Evolutionary conservation across 2,329 filamentous ascomycete species (phyloP), one percentile per base, ranked within the genome.

Genomic region (Drechslerella coelobrocha): DNA sequence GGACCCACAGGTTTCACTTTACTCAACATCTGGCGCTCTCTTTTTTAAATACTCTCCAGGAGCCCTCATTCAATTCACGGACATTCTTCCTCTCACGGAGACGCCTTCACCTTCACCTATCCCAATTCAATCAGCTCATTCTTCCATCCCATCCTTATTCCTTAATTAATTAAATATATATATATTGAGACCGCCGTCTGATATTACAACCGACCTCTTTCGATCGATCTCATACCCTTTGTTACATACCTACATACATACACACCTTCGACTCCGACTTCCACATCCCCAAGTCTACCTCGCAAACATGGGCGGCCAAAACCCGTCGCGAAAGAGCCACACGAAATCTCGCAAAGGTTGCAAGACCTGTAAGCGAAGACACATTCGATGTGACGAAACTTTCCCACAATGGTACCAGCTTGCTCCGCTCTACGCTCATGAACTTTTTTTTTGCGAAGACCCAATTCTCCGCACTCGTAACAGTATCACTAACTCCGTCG

Each of bases 281-380:
- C 55, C 51, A 24, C 17, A 34, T 19, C 19, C 21, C 19, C 26
- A 7, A 19, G 7, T 39, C 31, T 29, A 21, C 14, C 19, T 53
- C 50, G 39, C 52, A 31, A 54, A 48, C 19, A 69, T 69, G 65
- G 65, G 65, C 26, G 65, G 65, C 12, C 65, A 69, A 48, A 69
- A 69, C 57, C 65, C 65, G 10, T 72, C 66, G 54, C 83, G 87
- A 77, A 86, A 86, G 79, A 96, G 93, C 83, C 94, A 99, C 83
- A 99, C 94, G 79, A 99, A 99, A 83, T 97, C 93, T 77, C 89
- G 94, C 78, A 97, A 97, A 82, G 94, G 94, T 73, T 99, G 94
- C 84, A 93, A 95, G 77, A 96, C 92, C 73, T 99, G 94, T 85
- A 99, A 99, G 82, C 89, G 90, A 79, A 88, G 94, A 78, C 94